phyloP scores from a whole-genome alignment of 768 basidiomycete species.

The Pulveroboletus sp. region DNA sequence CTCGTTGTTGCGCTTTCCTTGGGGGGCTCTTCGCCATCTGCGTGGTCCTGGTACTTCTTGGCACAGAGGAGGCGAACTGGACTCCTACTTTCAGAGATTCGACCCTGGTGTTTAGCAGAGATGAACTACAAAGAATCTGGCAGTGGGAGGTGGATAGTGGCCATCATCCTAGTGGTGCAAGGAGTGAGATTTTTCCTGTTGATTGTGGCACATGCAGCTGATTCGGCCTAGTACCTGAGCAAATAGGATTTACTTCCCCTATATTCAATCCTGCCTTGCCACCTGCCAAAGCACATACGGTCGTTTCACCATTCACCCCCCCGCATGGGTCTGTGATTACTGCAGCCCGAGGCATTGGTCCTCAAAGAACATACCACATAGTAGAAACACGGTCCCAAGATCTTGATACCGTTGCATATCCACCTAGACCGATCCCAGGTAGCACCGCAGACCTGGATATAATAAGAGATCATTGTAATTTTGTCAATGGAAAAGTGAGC shows the following conservation, averaged over 20 bases:
- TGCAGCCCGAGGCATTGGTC: conserved; percentile 60
- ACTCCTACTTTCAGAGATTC: conserved; percentile 41
- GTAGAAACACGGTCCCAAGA: conserved; percentile 56
- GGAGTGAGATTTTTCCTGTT: conserved; percentile 45
- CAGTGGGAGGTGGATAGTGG: conserved; percentile 90
- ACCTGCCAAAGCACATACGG: conserved; percentile 39
- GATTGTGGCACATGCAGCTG: conserved; percentile 7
- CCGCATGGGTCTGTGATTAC: conserved; percentile 39
- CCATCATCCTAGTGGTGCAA: conserved; percentile 74
- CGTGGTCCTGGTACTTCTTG: conserved; percentile 38
- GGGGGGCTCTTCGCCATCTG: conserved; percentile 48
- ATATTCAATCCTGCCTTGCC: conserved; percentile 68
- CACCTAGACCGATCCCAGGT: conserved; percentile 76
- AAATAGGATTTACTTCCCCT: conserved; percentile 53
- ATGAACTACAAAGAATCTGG: conserved; percentile 84
- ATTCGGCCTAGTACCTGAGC: conserved; percentile 53
- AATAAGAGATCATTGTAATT: conserved; percentile 83
- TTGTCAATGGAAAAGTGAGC: conserved; percentile 64
- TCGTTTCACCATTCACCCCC: conserved; percentile 49
- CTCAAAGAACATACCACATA: conserved; percentile 59
- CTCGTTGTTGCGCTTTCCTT: conserved; percentile 49
- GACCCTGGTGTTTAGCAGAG: conserved; percentile 65
- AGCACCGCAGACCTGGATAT: conserved; percentile 87
- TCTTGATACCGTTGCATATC: conserved; percentile 66
- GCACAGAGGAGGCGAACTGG: conserved; percentile 44